Base-by-base conservation (phyloP, 805 yeast genomes). In the Wickerhamomyces ciferrii region DNA sequence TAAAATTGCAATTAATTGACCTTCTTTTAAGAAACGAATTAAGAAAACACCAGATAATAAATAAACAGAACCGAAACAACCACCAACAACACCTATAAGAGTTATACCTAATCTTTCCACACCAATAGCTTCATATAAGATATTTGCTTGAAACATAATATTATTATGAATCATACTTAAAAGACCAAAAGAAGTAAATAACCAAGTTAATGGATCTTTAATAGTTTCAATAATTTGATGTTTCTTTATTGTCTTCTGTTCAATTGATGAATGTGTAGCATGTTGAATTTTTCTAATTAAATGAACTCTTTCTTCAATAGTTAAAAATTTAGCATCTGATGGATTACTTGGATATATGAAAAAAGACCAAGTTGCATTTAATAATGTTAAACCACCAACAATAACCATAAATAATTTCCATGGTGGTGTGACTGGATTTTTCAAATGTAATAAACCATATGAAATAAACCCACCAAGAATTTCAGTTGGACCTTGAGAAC, bases 391-490 rank as follows among this genome's bases (percentile, higher is more conserved):
- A 18, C 72, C 68, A 36, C 80, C 83, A 42, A 68, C 66, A 31
- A 75, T 66, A 24, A 76, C 62, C 55, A 69, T 69, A 43, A 75
- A 65, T 4, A 76, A 50, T 47, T 72, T 69, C 81, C 82, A 79
- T 14, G 65, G 48, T 18, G 53, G 44, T 13, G 52, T 48, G 5
- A 53, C 37, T 7, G 53, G 37, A 2, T 39, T 10, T 14, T 53
- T 40, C 18, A 37, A 32, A 27, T 47, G 46, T 29, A 51, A 36
- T 15, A 52, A 41, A 37, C 58, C 59, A 47, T 50, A 53, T 3
- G 65, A 54, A 17, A 69, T 62, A 45, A 70, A 68, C 8, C 70
- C 73, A 36, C 69, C 67, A 6, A 74, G 73, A 4, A 71, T 64
- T 39, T 74, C 66, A 10, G 43, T 42, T 14, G 17, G 25, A 17